These are phyloP conservation scores for Pichia scutulata DNA, from an alignment of 805 yeast species.

Conservation along the genomic window DNA sequence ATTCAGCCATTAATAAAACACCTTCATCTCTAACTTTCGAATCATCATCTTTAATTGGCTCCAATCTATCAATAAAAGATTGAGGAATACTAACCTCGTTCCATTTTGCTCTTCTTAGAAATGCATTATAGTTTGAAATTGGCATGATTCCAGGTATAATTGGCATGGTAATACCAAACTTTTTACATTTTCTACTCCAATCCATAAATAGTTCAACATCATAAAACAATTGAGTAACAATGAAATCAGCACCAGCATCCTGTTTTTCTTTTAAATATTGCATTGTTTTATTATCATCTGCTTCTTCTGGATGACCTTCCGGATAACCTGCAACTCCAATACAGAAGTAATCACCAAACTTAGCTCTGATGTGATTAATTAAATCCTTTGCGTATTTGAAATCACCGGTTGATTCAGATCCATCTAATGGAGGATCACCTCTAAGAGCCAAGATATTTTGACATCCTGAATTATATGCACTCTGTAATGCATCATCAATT, in stretches of 20 bases:
- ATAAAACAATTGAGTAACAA: slow-evolving; percentile 95
- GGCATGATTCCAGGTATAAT: slow-evolving; percentile 99
- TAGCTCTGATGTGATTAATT: slow-evolving; percentile 61
- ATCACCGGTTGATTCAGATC: slow-evolving; percentile 69
- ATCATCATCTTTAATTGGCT: slow-evolving; percentile 86
- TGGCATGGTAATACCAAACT: slow-evolving; percentile 70
- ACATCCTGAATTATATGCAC: slow-evolving; percentile 88
- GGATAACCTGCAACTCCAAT: slow-evolving; percentile 98
- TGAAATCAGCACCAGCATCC: slow-evolving; percentile 90
- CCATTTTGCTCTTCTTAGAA: slow-evolving; percentile 92
- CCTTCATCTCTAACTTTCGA: slow-evolving; percentile 80
- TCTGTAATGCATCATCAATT: slow-evolving; percentile 77
- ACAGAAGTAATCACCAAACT: slow-evolving; percentile 83
- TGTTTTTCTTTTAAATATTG: slow-evolving; percentile 74
- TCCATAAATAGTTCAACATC: slow-evolving; percentile 76
- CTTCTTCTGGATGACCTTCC: slow-evolving; percentile 93
- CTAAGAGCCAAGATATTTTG: slow-evolving; percentile 90
- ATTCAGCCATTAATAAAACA: slow-evolving; percentile 67
- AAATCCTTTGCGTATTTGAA: slow-evolving; percentile 86
- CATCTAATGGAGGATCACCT: slow-evolving; percentile 89
- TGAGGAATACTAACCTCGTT: slow-evolving; percentile 77
- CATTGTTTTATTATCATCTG: slow-evolving; percentile 43
- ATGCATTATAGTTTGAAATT: slow-evolving; percentile 88
- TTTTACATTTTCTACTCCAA: slow-evolving; percentile 73
- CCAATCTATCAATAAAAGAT: slow-evolving; percentile 59